Base-by-base conservation (phyloP, 1,284 basidiomycete genomes). In the Omphalotus olearius region DNA sequence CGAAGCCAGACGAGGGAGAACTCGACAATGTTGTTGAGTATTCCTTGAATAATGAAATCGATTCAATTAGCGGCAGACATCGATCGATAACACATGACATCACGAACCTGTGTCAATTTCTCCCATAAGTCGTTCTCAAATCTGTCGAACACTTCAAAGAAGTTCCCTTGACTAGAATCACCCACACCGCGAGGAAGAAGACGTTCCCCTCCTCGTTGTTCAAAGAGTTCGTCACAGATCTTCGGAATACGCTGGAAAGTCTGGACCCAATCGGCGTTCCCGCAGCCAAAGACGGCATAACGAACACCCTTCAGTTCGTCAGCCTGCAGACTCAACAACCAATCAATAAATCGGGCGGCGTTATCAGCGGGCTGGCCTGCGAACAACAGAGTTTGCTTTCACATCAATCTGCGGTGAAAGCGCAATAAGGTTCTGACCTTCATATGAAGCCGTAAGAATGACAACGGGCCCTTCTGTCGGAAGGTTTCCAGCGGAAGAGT, bases 241-340 rank as follows among this genome's bases (percentile, higher is more conserved):
- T 47, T 71, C 6, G 79, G 79, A 26, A 81, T 72, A n/a, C 68
- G 65, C 62, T 80, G 78, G 62, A 71, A 80, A 2, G 78, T 79
- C 35, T 67, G 60, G 17, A 67, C 69, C 78, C 79, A 81, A 58
- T 80, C 79, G 51, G 68, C 69, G 61, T 80, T 78, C 4, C 79
- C 79, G 45, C 75, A 78, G 1, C 78, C 79, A 54, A 81, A 79
- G 26, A 81, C 74, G 6, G 70, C 71, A 56, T 69, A 81, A 28
- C 66, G 65, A 16, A 76, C 69, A 35, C 68, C 68, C 6, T 62
- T 59, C 41, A 75, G 61, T 55, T 66, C 63, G 20, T 59, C 46
- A 16, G 60, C 64, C 26, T 69, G 58, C 4, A 70, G 59, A 50
- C 58, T 65, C 20, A 61, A 61, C 26, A 79, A 54, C 67, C 71